A percentile compares a stretch with the other conserved stretches of the same genome.
Evolutionary conservation across 495 filamentous ascomycete species (phyloP).

Genomic region (Penicillium lagena): DNA sequence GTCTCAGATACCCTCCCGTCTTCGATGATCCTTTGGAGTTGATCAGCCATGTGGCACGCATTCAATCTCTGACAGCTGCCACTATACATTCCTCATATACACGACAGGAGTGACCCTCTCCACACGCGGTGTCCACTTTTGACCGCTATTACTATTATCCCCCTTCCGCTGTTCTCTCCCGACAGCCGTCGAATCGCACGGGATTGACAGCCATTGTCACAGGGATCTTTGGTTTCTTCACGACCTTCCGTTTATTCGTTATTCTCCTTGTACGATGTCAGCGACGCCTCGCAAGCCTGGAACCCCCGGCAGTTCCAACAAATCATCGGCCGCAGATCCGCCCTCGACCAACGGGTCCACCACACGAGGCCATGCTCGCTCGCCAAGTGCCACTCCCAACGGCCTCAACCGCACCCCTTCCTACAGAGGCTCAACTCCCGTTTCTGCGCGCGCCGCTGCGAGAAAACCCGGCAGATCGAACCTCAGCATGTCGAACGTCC

Average conservation of each 20-base stretch:
- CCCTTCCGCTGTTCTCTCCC: conserved; percentile 1
- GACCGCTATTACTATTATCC: conserved; percentile 22
- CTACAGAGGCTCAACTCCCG: conserved; percentile 44
- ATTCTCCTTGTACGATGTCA: conserved; percentile 29
- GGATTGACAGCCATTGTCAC: no score
- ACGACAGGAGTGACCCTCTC: conserved; percentile 3
- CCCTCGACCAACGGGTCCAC: conserved; percentile 29
- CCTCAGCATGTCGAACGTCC: conserved; percentile 51
- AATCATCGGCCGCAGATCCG: conserved; percentile 30
- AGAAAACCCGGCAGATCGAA: conserved; percentile 54
- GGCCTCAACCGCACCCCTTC: conserved; percentile 37
- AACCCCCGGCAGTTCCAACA: conserved; percentile 33
- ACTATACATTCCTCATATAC: conserved; percentile 9
- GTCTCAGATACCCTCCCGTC: conserved; percentile 5
- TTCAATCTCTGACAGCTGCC: conserved; percentile 20
- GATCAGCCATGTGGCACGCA: conserved; percentile 19
- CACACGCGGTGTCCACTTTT: conserved; percentile 21
- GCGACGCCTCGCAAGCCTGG: conserved; percentile 39
- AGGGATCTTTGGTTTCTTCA: no score
- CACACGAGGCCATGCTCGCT: conserved; percentile 36
- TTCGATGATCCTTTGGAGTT: conserved; percentile 16
- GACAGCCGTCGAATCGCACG: neutral
- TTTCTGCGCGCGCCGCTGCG: conserved; percentile 63
- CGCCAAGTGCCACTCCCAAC: conserved; percentile 34
- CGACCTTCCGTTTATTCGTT: no score